These are phyloP conservation scores for Capronia epimyces DNA, from an alignment of 2,329 filamentous ascomycete genomes.

Conservation along the genomic window DNA sequence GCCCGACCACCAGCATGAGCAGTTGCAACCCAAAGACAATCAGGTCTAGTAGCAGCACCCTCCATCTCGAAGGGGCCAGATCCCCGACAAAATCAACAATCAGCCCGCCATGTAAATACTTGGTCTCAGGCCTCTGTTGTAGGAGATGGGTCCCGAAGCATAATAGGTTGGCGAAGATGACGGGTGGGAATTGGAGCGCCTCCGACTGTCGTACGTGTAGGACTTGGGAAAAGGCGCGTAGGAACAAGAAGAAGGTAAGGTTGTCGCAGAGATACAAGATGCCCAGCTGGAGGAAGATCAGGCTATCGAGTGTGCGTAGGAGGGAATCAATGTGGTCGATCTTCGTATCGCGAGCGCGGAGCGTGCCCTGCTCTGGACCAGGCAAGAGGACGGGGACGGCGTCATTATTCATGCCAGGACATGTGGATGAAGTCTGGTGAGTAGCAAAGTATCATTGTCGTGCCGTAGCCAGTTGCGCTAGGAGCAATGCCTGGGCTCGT, in stretches of 20 bases:
- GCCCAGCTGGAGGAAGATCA: slow-evolving; percentile 58
- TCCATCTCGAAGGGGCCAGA: slow-evolving; percentile 50
- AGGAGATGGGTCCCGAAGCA: slow-evolving; percentile 55
- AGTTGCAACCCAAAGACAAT: slow-evolving; percentile 53
- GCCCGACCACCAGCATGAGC: slow-evolving; percentile 51
- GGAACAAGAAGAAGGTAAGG: slow-evolving; percentile 44
- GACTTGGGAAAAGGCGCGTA: slow-evolving; percentile 53
- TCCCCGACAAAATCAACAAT: slow-evolving; percentile 63
- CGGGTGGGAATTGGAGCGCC: slow-evolving; percentile 47
- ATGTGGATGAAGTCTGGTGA: neutral
- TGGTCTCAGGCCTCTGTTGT: slow-evolving; percentile 46
- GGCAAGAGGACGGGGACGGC: neutral
- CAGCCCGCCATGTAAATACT: slow-evolving; percentile 55
- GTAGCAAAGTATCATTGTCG: neutral
- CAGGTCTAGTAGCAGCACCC: slow-evolving; percentile 50
- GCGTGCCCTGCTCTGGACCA: slow-evolving; percentile 1
- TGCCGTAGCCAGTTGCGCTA: neutral
- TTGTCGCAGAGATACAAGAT: slow-evolving; percentile 61
- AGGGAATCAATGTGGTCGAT: slow-evolving; percentile 50
- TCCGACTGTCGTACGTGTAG: slow-evolving; percentile 54
- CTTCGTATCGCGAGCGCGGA: slow-evolving; percentile 34
- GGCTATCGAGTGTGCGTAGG: slow-evolving; percentile 53
- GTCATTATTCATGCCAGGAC: slow-evolving; percentile 2
- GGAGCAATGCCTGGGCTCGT: neutral
- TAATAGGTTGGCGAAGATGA: slow-evolving; percentile 51